phyloP scores from a whole-genome alignment of 371 early-diverging fungal genomes.

The Syncephalastrum sp. region DNA sequence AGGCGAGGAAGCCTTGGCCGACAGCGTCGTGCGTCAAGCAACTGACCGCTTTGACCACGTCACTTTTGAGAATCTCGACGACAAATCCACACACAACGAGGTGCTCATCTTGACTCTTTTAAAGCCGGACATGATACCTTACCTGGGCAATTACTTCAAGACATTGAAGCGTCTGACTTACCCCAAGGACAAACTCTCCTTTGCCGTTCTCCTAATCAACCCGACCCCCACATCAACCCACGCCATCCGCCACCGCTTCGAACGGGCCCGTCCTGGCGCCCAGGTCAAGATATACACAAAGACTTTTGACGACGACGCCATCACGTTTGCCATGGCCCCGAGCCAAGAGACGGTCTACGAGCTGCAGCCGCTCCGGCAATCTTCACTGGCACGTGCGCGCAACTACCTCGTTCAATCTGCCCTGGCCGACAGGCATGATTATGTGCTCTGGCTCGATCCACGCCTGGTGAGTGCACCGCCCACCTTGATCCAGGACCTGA shows the following conservation, averaged over 20 bases:
- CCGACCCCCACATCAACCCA: slow-evolving; percentile 17
- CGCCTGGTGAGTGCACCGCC: slow-evolving; percentile 46
- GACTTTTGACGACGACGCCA: slow-evolving; percentile 21
- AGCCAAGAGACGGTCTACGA: slow-evolving; percentile 32
- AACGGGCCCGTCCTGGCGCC: slow-evolving; percentile 12
- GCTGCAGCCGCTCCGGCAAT: slow-evolving; percentile 43
- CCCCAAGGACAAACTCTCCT: slow-evolving; percentile 8
- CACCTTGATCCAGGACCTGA: slow-evolving; percentile 44
- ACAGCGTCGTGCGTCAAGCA: too few species aligned
- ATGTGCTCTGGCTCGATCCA: slow-evolving; percentile 61
- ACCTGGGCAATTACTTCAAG: slow-evolving; percentile 12
- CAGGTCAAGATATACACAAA: slow-evolving; percentile 29
- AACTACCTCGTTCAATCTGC: slow-evolving; percentile 53
- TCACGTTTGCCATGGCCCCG: slow-evolving; percentile 9
- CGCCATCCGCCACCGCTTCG: slow-evolving; percentile 15
- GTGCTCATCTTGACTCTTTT: slow-evolving; percentile 13
- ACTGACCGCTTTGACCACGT: background rate
- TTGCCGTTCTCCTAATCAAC: slow-evolving; percentile 16
- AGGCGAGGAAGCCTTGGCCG: too few species aligned
- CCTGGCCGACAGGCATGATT: slow-evolving; percentile 40
- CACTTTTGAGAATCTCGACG: slow-evolving; percentile 11
- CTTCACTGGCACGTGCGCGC: slow-evolving; percentile 51
- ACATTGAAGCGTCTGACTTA: slow-evolving; percentile 3
- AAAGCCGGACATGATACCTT: slow-evolving; percentile 7
- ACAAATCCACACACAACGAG: slow-evolving; percentile 2